Base-by-base conservation (phyloP, 768 basidiomycete species). In the Trichaptum fuscoviolaceum region DNA sequence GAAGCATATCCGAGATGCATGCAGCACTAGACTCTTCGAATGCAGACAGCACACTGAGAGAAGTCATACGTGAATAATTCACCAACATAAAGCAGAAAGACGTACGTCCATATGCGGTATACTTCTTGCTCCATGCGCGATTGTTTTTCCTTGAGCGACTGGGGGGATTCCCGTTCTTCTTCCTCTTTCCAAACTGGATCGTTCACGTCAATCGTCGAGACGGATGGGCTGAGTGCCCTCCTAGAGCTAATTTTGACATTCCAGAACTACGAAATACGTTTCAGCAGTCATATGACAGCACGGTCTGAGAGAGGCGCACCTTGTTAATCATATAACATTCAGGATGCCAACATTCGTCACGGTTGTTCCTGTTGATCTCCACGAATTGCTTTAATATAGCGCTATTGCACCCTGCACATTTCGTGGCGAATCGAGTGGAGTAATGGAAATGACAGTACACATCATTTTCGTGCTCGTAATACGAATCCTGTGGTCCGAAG, bases 241-340 rank as follows among this genome's bases (percentile, higher is more conserved):
- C 90, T 84, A 36, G 90, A 86, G 67, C 87, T 88, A 5, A 94
- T 88, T 77, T 98, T 97, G 75, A 99, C 96, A 75, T 99, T 99
- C 97, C 97, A 99, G 78, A 99, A 99, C 95, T 97, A 75, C 27
- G 66, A 8, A 10, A 62, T 20, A 35, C 35, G 66, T 20, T 23
- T 64, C 35, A 65, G 65, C 18, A 27, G 36, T 59, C 30, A 64
- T 34, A 15, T 17, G 9, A 30, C 67, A 61, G 34, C 35, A 34
- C 64, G 58, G 66, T 30, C 59, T 25, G 24, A 63, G 62, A 61
- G 57, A 27, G 23, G 67, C 85, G 66, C 69, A 96, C 96, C 84
- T 99, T 99, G 79, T 98, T 96, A 71, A 99, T 98, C 96, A 98
- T 98, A 77, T 99, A 98, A 77, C 97, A 99, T 77, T 99, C 97